phyloP scores from a whole-genome alignment of 768 basidiomycete genomes.

The Gloeophyllum trabeum region DNA sequence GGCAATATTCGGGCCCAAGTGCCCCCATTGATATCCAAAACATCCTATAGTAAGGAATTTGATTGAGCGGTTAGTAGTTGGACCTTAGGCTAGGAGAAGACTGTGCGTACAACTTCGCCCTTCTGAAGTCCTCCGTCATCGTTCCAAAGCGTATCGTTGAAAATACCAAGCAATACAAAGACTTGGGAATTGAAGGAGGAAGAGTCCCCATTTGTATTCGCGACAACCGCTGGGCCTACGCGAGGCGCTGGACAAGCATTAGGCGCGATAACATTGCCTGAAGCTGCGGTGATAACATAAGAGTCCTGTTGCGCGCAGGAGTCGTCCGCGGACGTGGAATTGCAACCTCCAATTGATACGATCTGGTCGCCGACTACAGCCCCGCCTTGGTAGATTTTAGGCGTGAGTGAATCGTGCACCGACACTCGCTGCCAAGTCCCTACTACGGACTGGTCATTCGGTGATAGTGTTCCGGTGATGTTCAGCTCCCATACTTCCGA shows the following conservation, averaged over 20 bases:
- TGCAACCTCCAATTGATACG: conserved; percentile 54
- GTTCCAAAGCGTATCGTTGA: conserved; percentile 54
- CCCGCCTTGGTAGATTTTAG: conserved; percentile 40
- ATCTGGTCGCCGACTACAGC: conserved; percentile 42
- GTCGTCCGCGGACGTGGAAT: conserved; percentile 23
- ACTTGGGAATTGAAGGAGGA: conserved; percentile 51
- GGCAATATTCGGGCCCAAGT: conserved; percentile 68
- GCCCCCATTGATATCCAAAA: conserved; percentile 49
- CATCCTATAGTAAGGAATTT: conserved; percentile 27
- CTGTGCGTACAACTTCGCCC: conserved; percentile 67
- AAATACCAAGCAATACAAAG: conserved; percentile 58
- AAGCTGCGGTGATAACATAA: conserved; percentile 40
- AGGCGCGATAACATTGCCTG: conserved; percentile 24
- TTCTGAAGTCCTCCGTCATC: conserved; percentile 47
- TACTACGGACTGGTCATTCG: conserved; percentile 44
- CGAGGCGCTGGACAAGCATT: conserved; percentile 56
- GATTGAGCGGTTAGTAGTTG: not conserved
- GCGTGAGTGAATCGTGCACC: conserved; percentile 23
- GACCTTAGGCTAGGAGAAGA: too few relatives aligned
- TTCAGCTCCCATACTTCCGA: conserved; percentile 65
- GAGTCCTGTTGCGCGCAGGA: conserved; percentile 51
- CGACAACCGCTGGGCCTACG: conserved; percentile 43
- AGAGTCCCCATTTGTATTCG: conserved; percentile 47
- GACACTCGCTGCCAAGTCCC: conserved; percentile 52
- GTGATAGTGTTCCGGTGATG: conserved; percentile 60